Evolutionary conservation across 2,329 filamentous ascomycete genomes (phyloP).

Genomic region (Curvularia spicifera): DNA sequence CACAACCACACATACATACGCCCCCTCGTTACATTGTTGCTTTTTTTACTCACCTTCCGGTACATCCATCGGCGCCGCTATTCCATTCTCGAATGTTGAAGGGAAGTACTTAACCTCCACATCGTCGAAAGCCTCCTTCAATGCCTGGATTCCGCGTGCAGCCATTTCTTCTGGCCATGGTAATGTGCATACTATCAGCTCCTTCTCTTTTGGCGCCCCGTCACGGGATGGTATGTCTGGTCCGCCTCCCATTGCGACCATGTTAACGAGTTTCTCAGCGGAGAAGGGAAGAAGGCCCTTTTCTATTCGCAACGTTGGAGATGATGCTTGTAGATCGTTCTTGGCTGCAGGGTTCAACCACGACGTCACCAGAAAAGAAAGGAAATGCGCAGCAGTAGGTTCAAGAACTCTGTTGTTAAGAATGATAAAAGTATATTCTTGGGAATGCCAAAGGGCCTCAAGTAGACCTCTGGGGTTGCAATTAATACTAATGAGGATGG

Average conservation of each 20-base stretch:
- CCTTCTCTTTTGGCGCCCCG: slow-evolving; percentile 37
- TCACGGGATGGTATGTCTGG: slow-evolving; percentile 31
- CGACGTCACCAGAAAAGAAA: neutral
- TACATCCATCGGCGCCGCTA: slow-evolving; percentile 46
- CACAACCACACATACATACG: neutral
- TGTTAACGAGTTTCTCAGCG: slow-evolving; percentile 8
- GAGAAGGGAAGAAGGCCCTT: neutral
- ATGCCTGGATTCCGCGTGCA: slow-evolving; percentile 28
- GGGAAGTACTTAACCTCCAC: slow-evolving; percentile 41
- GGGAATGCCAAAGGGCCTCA: neutral
- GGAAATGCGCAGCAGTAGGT: neutral
- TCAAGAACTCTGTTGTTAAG: neutral
- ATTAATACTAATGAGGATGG: neutral
- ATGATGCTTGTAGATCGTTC: neutral
- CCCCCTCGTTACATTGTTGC: neutral
- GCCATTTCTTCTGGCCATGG: slow-evolving; percentile 47
- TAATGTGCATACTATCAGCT: slow-evolving; percentile 52
- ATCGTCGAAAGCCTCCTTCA: slow-evolving; percentile 41
- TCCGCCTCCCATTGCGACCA: slow-evolving; percentile 56
- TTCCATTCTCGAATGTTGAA: slow-evolving; percentile 42
- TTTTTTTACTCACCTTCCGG: slow-evolving; percentile 46
- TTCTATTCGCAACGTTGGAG: neutral
- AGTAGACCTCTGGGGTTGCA: neutral
- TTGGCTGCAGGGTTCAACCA: neutral
- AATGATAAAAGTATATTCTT: neutral